Conservation (phyloP, 164 flowering plant species). For the Vitis rotundifolia region DNA sequence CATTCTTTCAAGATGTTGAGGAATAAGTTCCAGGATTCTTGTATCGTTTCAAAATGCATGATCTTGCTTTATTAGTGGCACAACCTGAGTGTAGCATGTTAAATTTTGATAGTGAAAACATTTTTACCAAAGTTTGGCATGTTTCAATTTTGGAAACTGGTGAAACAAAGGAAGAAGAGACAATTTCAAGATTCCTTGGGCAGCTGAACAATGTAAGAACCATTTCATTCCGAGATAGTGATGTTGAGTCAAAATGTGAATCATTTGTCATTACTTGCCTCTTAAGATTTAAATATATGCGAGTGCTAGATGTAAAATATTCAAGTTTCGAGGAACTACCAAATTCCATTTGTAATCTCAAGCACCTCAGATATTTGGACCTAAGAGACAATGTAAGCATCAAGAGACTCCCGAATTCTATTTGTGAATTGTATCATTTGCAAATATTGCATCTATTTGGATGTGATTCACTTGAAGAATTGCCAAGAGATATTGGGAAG, state of each 20-base stretch:
- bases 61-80: no score
- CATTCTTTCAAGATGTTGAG: neutral
- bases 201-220: no score
- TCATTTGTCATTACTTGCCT: no score
- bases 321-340: neutral
- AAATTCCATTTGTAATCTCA: no score
- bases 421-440: neutral
- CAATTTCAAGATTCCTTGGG: no score
- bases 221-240: no score
- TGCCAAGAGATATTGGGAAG: neutral
- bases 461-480: neutral
- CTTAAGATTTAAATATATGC: neutral
- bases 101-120: no score
- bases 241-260: no score
- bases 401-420: neutral
- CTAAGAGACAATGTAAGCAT: neutral
- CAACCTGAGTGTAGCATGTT: no score
- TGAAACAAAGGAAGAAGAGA: no score
- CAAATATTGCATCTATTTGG: neutral
- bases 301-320: neutral
- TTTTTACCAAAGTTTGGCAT: neutral
- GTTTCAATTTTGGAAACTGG: neutral
- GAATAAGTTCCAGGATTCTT: neutral
- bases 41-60: neutral
- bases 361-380: no score